These are phyloP conservation scores for Exophiala sideris DNA, from an alignment of 2,329 filamentous ascomycete species.

Conservation along the genomic window DNA sequence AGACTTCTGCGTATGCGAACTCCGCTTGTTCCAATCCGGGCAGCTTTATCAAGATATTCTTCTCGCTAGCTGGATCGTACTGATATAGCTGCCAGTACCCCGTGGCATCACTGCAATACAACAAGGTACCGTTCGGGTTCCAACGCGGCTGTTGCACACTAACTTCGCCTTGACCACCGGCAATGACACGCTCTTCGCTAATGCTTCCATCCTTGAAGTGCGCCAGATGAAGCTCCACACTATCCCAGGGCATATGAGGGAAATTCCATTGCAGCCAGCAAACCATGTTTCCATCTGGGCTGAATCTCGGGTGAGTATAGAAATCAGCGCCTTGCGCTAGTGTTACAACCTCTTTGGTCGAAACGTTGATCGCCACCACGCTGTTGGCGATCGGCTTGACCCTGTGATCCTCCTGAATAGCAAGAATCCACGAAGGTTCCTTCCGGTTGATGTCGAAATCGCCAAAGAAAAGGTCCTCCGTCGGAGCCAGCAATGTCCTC, in stretches of 20 bases:
- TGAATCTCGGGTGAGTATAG: conserved; percentile 52
- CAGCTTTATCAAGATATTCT: conserved; percentile 34
- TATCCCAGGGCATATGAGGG: conserved; percentile 53
- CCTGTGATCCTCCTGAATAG: conserved; percentile 52
- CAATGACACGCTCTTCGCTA: conserved; percentile 36
- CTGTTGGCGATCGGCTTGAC: conserved; percentile 33
- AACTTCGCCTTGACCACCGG: conserved; percentile 41
- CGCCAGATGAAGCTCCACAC: conserved; percentile 45
- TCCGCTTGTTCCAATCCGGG: conserved; percentile 41
- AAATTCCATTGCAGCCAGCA: conserved; percentile 57
- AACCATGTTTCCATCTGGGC: conserved; percentile 44
- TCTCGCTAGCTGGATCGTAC: conserved; percentile 27
- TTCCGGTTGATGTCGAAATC: conserved; percentile 45
- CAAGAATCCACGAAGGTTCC: conserved; percentile 44
- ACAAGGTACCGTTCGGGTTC: conserved; percentile 49
- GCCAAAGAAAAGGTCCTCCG: conserved; percentile 42
- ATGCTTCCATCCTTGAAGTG: conserved; percentile 41
- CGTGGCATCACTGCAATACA: conserved; percentile 47
- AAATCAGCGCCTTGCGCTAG: conserved; percentile 51
- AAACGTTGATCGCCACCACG: conserved; percentile 32
- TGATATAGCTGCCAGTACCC: conserved; percentile 50
- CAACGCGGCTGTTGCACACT: conserved; percentile 52
- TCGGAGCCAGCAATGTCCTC: conserved; percentile 32
- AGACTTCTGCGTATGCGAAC: conserved; percentile 33
- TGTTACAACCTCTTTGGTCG: conserved; percentile 34